These are phyloP conservation scores for Nicotiana noctiflora DNA, from an alignment of 257 asterid genomes.

Conservation along the genomic window DNA sequence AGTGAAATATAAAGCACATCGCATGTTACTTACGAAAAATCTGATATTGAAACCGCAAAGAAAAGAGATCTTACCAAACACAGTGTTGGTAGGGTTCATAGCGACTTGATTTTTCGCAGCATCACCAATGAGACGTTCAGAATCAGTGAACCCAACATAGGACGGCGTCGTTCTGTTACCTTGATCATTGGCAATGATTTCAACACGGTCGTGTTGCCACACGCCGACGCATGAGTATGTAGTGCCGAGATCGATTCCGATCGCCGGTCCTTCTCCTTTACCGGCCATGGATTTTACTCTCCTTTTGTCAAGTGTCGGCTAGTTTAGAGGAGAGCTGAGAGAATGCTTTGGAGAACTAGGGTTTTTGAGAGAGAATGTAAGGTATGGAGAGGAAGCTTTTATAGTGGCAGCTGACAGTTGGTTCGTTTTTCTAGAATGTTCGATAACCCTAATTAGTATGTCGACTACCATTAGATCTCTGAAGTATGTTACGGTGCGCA, in stretches of 20 bases:
- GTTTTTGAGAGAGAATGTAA: neutral
- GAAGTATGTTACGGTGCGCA: no score
- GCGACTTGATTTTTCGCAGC: conserved; percentile 95
- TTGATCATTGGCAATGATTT: conserved; percentile 83
- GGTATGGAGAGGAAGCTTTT: neutral
- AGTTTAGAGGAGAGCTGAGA: neutral
- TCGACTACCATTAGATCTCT: conserved; percentile 22
- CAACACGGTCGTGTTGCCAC: conserved; percentile 92
- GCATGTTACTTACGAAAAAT: neutral
- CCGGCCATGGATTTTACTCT: conserved; percentile 49
- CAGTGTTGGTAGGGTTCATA: conserved; percentile 79
- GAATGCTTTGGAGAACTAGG: conserved; percentile 15
- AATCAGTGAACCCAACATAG: conserved; percentile 67
- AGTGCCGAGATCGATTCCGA: conserved; percentile 84
- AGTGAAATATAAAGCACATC: neutral
- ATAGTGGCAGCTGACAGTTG: neutral
- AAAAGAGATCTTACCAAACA: conserved; percentile 43
- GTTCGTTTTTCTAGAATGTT: conserved; percentile 44
- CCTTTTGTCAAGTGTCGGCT: conserved; percentile 12
- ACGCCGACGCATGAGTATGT: conserved; percentile 89
- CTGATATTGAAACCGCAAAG: neutral
- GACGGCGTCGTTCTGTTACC: conserved; percentile 88
- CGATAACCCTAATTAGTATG: conserved; percentile 21
- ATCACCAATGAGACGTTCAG: conserved; percentile 82
- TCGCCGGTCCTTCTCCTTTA: conserved; percentile 82